phyloP scores from a whole-genome alignment of 176 grass and related monocot species.

The Poa pratensis region DNA sequence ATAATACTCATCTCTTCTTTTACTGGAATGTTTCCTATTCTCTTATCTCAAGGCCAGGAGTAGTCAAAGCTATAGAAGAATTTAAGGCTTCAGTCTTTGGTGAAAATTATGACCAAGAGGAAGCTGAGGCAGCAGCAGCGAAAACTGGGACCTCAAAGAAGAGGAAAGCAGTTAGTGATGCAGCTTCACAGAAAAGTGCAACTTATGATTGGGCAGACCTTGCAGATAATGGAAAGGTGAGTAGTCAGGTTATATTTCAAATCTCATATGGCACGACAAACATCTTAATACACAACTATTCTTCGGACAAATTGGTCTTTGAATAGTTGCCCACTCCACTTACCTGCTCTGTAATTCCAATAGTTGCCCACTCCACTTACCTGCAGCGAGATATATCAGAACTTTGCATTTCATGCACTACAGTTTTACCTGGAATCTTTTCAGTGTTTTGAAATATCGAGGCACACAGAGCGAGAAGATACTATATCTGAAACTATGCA shows the following conservation, averaged over 20 bases:
- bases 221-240: constrained; percentile 85
- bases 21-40: constrained; percentile 32
- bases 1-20: not conserved
- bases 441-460: not conserved
- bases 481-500: not conserved
- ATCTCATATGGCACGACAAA: not conserved
- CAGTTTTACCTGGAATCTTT: not conserved
- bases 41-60: constrained; percentile 57
- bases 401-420: constrained; percentile 7
- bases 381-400: not conserved
- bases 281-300: constrained; percentile 21
- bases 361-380: not conserved
- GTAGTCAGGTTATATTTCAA: constrained; percentile 5
- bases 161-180: constrained; percentile 71
- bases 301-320: not conserved
- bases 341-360: constrained; percentile 1
- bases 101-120: constrained; percentile 90
- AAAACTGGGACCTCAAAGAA: constrained; percentile 71
- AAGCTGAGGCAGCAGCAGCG: constrained; percentile 54
- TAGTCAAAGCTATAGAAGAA: constrained; percentile 73
- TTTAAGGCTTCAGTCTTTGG: constrained; percentile 83
- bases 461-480: not conserved
- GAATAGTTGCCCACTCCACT: not conserved
- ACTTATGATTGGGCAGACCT: constrained; percentile 82
- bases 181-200: constrained; percentile 54